phyloP scores from a whole-genome alignment of 345 rosid genomes.

The Salix viminalis region DNA sequence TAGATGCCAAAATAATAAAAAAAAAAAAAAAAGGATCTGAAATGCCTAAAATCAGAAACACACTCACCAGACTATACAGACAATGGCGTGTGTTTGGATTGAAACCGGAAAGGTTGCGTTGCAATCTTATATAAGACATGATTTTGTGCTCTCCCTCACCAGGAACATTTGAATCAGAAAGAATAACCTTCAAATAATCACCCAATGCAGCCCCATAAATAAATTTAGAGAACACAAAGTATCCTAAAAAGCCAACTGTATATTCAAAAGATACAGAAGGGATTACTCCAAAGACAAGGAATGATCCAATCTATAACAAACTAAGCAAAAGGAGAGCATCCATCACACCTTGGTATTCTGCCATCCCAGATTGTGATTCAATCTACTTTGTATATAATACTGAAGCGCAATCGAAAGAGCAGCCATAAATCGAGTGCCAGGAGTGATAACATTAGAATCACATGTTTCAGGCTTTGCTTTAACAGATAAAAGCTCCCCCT shows the following conservation, averaged over 20 bases:
- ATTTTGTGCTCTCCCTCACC: slow-evolving; percentile 99
- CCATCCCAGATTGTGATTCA: slow-evolving; percentile 85
- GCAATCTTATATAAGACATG: slow-evolving; percentile 88
- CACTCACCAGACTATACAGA: slow-evolving; percentile 83
- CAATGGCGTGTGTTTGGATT: slow-evolving; percentile 94
- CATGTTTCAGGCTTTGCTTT: slow-evolving; percentile 75
- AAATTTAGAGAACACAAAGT: slow-evolving; percentile 51
- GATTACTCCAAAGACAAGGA: slow-evolving; percentile 52
- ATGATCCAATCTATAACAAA: slow-evolving; percentile 42
- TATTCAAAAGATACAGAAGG: slow-evolving; percentile 35
- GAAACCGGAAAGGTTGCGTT: slow-evolving; percentile 78
- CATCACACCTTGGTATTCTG: slow-evolving; percentile 66
- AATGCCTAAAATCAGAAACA: background rate
- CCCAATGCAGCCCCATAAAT: slow-evolving; percentile 60
- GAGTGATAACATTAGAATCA: slow-evolving; percentile 97
- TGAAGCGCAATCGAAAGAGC: slow-evolving; percentile 86
- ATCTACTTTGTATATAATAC: slow-evolving; percentile 77
- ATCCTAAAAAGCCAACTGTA: slow-evolving; percentile 42
- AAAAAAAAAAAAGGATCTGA: background rate
- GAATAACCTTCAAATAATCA: slow-evolving; percentile 85
- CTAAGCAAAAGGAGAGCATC: slow-evolving; percentile 20
- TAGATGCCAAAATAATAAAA: background rate
- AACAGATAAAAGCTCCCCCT: slow-evolving; percentile 49
- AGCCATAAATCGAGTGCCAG: slow-evolving; percentile 94
- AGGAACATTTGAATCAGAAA: slow-evolving; percentile 92